phyloP scores from a whole-genome alignment of 2,329 filamentous ascomycete species.

The Helotiales sp. region DNA sequence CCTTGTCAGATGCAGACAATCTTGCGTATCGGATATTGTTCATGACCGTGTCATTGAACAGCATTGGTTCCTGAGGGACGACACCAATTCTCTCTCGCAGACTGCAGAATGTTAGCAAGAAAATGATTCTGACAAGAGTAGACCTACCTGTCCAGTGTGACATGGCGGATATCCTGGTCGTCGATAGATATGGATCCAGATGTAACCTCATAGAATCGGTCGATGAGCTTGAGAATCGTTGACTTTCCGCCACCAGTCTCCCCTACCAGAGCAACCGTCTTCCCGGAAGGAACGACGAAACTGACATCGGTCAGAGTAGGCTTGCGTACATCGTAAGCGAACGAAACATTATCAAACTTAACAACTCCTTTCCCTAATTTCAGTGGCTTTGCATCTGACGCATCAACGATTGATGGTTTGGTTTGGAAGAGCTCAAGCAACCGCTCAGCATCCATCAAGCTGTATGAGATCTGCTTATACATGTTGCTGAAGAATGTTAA shows the following conservation, averaged over 20 bases:
- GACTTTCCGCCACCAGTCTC: conserved; percentile 52
- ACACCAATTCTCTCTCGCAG: conserved; percentile 55
- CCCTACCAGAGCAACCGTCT: conserved; percentile 52
- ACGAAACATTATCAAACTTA: conserved; percentile 44
- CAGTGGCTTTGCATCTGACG: conserved; percentile 51
- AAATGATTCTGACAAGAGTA: conserved; percentile 49
- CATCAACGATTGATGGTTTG: conserved; percentile 59
- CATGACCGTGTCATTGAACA: conserved; percentile 59
- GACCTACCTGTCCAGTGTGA: conserved; percentile 54
- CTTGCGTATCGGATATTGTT: conserved; percentile 43
- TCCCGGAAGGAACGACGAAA: conserved; percentile 45
- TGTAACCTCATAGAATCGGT: conserved; percentile 53
- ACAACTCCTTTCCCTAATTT: conserved; percentile 47
- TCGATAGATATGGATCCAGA: conserved; percentile 47
- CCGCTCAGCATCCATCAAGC: conserved; percentile 69
- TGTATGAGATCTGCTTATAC: conserved; percentile 54
- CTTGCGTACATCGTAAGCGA: conserved; percentile 45
- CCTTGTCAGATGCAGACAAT: conserved; percentile 37
- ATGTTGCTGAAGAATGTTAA: conserved; percentile 49
- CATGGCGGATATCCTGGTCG: conserved; percentile 44
- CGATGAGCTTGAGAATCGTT: conserved; percentile 50
- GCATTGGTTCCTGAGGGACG: conserved; percentile 61
- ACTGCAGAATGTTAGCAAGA: conserved; percentile 24
- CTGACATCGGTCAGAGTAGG: conserved; percentile 44
- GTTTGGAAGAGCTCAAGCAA: conserved; percentile 61